Evolutionary conservation across 1,139 yeast genomes (phyloP).

Genomic region (Protomyces pachydermus): DNA sequence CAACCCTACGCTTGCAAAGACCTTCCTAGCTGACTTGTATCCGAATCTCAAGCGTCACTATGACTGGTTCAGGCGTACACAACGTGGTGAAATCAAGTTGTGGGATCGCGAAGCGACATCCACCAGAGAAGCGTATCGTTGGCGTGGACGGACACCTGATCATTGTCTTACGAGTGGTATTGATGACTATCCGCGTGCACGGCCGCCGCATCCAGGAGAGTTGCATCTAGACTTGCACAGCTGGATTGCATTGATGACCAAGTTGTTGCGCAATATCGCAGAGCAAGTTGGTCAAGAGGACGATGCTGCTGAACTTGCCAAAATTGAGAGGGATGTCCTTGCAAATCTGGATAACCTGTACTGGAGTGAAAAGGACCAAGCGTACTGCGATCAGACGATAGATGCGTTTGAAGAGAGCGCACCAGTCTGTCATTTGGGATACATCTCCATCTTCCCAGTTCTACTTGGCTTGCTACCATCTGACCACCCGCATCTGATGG

Average conservation of each 20-base stretch:
- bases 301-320: conserved; percentile 52
- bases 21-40: conserved; percentile 62
- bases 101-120: conserved; percentile 54
- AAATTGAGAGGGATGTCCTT: conserved; percentile 54
- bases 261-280: conserved; percentile 73
- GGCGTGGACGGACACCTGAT: conserved; percentile 85
- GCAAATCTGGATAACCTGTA: conserved; percentile 66
- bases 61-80: conserved; percentile 80
- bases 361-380: conserved; percentile 63
- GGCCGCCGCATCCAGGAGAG: conserved; percentile 79
- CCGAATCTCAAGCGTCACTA: conserved; percentile 74
- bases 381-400: conserved; percentile 82
- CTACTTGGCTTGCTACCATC: conserved; percentile 60
- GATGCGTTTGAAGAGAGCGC: conserved; percentile 62
- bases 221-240: conserved; percentile 81
- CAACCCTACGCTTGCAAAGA: conserved; percentile 57
- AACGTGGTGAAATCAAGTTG: conserved; percentile 67
- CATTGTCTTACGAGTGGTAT: conserved; percentile 91
- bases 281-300: conserved; percentile 53
- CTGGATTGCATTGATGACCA: conserved; percentile 92
- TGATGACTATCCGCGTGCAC: conserved; percentile 90
- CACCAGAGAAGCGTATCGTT: conserved; percentile 66
- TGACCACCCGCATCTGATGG: conserved; percentile 49
- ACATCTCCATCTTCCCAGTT: conserved; percentile 81
- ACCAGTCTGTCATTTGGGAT: conserved; percentile 82